These are phyloP conservation scores for Sphagnum magellanicum DNA, from an alignment of 228 moss, liverwort and hornwort species.

Conservation along the genomic window DNA sequence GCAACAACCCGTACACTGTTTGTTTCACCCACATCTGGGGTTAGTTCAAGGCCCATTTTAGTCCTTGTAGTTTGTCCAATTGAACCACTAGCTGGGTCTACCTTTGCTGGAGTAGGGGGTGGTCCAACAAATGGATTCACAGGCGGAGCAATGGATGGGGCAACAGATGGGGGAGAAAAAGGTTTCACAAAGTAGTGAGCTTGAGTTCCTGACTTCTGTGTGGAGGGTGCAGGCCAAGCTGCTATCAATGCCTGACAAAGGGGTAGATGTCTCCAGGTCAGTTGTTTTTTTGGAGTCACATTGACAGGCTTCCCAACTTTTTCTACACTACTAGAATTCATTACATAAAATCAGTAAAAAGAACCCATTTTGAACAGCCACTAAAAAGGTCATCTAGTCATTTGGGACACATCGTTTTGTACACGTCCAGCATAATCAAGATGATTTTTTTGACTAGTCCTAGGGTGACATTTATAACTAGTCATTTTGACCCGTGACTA, in stretches of 20 bases:
- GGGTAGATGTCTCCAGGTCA: conserved; percentile 15
- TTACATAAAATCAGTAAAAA: no score
- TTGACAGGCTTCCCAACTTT: conserved; percentile 11
- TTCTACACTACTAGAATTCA: no score
- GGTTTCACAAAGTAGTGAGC: background rate
- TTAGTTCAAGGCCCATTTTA: conserved; percentile 9
- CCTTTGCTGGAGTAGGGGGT: conserved; percentile 13
- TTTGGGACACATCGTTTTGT: no score
- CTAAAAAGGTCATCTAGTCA: no score
- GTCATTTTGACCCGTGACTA: no score
- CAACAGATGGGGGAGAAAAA: background rate
- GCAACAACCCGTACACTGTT: conserved; percentile 27
- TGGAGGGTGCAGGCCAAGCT: conserved; percentile 33
- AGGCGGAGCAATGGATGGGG: background rate
- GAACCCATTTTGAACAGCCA: no score
- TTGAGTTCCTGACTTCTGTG: conserved; percentile 21
- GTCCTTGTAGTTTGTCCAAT: conserved; percentile 1
- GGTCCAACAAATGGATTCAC: background rate
- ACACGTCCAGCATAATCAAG: no score
- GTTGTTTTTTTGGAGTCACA: conserved; percentile 19
- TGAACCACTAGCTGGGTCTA: conserved; percentile 29
- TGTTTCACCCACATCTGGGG: conserved; percentile 18
- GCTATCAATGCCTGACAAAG: conserved; percentile 28
- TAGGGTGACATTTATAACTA: no score
- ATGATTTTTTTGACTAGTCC: no score